phyloP scores from a whole-genome alignment of 352 stramenopile species.

The Salisapilia sapeloensis region DNA sequence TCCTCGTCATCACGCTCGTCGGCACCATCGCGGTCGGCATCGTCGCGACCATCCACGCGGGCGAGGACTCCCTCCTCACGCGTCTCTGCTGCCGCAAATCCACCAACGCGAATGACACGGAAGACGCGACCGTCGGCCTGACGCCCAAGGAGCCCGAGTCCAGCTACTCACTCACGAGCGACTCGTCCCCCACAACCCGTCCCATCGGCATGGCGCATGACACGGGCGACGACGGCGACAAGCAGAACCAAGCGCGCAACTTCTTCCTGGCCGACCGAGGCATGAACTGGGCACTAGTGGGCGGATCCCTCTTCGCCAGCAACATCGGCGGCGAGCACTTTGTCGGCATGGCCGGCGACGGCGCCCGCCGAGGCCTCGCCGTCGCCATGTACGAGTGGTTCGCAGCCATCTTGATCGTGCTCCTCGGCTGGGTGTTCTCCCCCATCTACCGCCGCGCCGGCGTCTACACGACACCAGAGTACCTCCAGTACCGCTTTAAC shows the following conservation, averaged over 20 bases:
- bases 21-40: constrained; percentile 7
- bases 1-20: constrained; percentile 5
- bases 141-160: constrained; percentile 1
- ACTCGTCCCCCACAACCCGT: constrained; percentile 13
- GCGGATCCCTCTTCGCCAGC: constrained; percentile 34
- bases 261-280: constrained; percentile 48
- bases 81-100: neutral
- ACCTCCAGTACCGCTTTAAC: constrained; percentile 26
- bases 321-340: constrained; percentile 62
- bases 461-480: constrained; percentile 38
- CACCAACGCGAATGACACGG: constrained; percentile 1
- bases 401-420: constrained; percentile 28
- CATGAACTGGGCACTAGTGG: constrained; percentile 54
- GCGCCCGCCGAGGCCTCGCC: constrained; percentile 30
- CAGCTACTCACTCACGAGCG: constrained; percentile 15
- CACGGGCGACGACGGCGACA: constrained; percentile 4
- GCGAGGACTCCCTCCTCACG: constrained; percentile 1
- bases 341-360: constrained; percentile 47
- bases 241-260: constrained; percentile 17
- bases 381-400: constrained; percentile 55
- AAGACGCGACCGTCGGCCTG: constrained; percentile 2
- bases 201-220: constrained; percentile 10
- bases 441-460: constrained; percentile 37
- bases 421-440: constrained; percentile 40
- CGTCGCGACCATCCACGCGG: constrained; percentile 7